Evolutionary conservation across 768 basidiomycete genomes (phyloP).

Genomic region (Termitomyces sp.): DNA sequence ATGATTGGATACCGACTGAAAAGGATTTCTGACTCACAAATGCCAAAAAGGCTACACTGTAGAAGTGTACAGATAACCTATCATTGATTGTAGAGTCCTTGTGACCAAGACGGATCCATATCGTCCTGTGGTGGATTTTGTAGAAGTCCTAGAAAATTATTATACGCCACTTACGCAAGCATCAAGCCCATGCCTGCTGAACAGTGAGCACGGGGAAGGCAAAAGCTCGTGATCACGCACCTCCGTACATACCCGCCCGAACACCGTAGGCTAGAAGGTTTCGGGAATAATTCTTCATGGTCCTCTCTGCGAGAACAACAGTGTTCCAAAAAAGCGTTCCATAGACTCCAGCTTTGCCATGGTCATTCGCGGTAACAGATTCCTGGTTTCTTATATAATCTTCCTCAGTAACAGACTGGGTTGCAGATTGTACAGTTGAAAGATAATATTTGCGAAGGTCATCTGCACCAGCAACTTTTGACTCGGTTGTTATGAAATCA

Average conservation of each 20-base stretch:
- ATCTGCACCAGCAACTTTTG: slow-evolving; percentile 13
- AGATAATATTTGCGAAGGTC: slow-evolving; percentile 32
- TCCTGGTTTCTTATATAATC: not conserved
- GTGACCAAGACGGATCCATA: slow-evolving; percentile 44
- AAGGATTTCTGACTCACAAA: slow-evolving; percentile 27
- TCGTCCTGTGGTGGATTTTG: slow-evolving; percentile 34
- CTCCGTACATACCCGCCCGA: slow-evolving; percentile 48
- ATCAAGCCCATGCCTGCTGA: slow-evolving; percentile 35
- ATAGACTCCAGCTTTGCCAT: slow-evolving; percentile 24
- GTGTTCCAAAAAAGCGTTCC: slow-evolving; percentile 35
- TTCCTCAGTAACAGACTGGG: not conserved
- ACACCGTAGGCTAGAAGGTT: slow-evolving; percentile 58
- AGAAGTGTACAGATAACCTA: slow-evolving; percentile 49
- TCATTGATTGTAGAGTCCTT: slow-evolving; percentile 38
- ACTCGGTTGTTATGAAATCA: slow-evolving; percentile 29
- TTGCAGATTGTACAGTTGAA: slow-evolving; percentile 11
- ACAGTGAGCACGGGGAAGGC: not conserved
- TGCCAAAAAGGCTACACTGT: slow-evolving; percentile 48
- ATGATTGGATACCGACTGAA: not conserved
- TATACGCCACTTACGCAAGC: slow-evolving; percentile 28
- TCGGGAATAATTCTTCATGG: slow-evolving; percentile 41
- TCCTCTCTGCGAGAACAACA: slow-evolving; percentile 41
- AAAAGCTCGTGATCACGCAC: slow-evolving; percentile 17
- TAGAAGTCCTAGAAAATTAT: not conserved
- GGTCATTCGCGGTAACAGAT: not conserved